Evolutionary conservation across 2,329 filamentous ascomycete species (phyloP), one percentile per base, ranked within the genome.

Genomic region (Fusarium sp.): DNA sequence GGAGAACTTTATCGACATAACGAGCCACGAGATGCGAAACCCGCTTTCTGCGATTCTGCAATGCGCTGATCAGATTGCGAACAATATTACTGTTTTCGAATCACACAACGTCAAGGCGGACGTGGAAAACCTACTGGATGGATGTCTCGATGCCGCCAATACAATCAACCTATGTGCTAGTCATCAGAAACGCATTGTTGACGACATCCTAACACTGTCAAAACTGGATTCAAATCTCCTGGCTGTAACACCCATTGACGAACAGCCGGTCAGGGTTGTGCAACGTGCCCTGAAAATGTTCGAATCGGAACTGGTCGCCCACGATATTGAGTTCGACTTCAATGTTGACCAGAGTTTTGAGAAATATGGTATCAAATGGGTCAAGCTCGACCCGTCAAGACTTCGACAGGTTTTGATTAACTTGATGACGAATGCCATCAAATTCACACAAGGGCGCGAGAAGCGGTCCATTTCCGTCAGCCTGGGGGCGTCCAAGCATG

Each of bases 81-180:
- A 81, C 72, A 73, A 81, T 67, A 70, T 88, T 65, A 66, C 75
- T 69, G 70, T 75, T 13, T 79, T 81, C 70, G 75, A 74, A 15
- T 65, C 73, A 4, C 70, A 71, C 4, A 65, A 73, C 23, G 65
- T 76, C 57, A 67, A 78, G 71, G 41, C 82, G 61, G 73, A 82
- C 66, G 71, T 84, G 8, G 78, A 83, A 19, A 73, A 73, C 4
- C 72, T 85, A 8, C 65, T 88, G 19, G 82, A 85, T 17, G 78
- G 76, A 31, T 85, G 84, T 57, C 80, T 92, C 17, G 90, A 93
- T 72, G 90, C 91, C 7, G 88, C 90, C n/a, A 89, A 91, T 66
- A 93, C 90, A 1, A 93, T 94, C 70, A 87, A 88, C 19, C 80
- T 93, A 13, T 95, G 91, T 73, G 89, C 90, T 47, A 90, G 87